These are phyloP conservation scores for Pestalotiopsis sp. DNA, from an alignment of 2,329 filamentous ascomycete genomes.

Conservation along the genomic window DNA sequence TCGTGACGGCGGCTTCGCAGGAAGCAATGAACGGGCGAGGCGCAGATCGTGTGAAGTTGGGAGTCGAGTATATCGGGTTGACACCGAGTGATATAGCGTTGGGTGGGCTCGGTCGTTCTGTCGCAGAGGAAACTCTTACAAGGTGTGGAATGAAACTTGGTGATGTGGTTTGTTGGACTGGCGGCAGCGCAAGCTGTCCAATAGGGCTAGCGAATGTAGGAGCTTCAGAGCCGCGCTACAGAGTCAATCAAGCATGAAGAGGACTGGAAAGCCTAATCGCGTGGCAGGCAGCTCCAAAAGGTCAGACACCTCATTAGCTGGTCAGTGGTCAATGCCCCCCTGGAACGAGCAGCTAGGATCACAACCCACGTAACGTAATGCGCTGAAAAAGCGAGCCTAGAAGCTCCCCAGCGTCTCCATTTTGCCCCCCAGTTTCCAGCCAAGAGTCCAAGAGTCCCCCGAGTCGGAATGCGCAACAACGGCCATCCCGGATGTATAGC, in stretches of 20 bases:
- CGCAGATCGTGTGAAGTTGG: neutral
- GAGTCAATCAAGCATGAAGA: neutral
- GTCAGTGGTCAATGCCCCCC: neutral
- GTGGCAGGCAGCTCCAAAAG: no score
- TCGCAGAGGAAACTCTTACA: neutral
- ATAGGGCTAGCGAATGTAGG: neutral
- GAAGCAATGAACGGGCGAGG: neutral
- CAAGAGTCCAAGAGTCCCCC: neutral
- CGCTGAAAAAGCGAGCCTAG: neutral
- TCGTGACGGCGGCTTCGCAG: constrained; percentile 44
- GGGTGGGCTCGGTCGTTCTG: neutral
- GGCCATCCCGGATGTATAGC: neutral
- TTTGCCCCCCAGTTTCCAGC: neutral
- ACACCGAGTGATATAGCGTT: neutral
- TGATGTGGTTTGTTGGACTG: constrained; percentile 5
- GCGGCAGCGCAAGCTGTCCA: constrained; percentile 2
- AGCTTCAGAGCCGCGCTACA: constrained; percentile 4
- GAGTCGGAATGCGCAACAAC: neutral
- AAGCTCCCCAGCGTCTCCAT: neutral
- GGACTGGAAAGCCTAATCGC: neutral
- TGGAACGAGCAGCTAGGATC: neutral
- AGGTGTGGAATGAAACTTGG: neutral
- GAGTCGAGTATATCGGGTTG: neutral
- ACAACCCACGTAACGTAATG: neutral
- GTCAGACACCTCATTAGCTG: neutral